A percentile compares a stretch with the other conserved stretches of the same genome.
Evolutionary conservation across 2,329 filamentous ascomycete species (phyloP).

Genomic region (Helminthosporium solani): DNA sequence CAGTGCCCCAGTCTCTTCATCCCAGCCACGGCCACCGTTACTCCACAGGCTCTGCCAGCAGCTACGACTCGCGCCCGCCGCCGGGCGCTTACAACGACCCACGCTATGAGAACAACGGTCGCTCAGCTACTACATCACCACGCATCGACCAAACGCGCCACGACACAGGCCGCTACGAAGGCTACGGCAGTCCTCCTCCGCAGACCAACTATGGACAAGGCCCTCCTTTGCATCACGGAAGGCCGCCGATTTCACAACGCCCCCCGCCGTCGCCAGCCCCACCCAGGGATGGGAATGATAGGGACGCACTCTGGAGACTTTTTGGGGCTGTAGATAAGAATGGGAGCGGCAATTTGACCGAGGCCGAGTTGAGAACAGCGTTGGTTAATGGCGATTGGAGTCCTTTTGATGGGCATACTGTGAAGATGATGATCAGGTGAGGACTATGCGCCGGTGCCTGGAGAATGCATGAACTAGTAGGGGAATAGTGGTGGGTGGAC

Average conservation of each 20-base stretch:
- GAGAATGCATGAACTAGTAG: too few species aligned
- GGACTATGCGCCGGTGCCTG: neutral
- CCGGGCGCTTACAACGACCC: slow-evolving; percentile 44
- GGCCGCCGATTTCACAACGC: slow-evolving; percentile 55
- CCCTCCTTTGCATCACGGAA: slow-evolving; percentile 63
- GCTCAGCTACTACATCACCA: slow-evolving; percentile 27
- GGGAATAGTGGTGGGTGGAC: neutral
- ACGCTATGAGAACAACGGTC: slow-evolving; percentile 29
- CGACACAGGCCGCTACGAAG: slow-evolving; percentile 29
- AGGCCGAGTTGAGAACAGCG: slow-evolving; percentile 81
- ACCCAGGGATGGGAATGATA: slow-evolving; percentile 62
- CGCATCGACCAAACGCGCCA: slow-evolving; percentile 18
- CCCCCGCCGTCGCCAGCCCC: slow-evolving; percentile 51
- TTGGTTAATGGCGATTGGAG: slow-evolving; percentile 97
- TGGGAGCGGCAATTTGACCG: slow-evolving; percentile 77
- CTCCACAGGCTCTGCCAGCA: slow-evolving; percentile 23
- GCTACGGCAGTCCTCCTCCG: slow-evolving; percentile 49
- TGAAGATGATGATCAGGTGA: slow-evolving; percentile 89
- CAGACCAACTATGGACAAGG: slow-evolving; percentile 52
- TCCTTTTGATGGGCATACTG: slow-evolving; percentile 88
- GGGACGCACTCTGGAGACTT: slow-evolving; percentile 73
- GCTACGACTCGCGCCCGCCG: slow-evolving; percentile 35
- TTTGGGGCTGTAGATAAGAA: slow-evolving; percentile 91
- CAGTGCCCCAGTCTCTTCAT: slow-evolving; percentile 36
- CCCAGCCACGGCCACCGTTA: slow-evolving; percentile 39